phyloP scores from a whole-genome alignment of 495 filamentous ascomycete species.

The Neurospora tetraspora region DNA sequence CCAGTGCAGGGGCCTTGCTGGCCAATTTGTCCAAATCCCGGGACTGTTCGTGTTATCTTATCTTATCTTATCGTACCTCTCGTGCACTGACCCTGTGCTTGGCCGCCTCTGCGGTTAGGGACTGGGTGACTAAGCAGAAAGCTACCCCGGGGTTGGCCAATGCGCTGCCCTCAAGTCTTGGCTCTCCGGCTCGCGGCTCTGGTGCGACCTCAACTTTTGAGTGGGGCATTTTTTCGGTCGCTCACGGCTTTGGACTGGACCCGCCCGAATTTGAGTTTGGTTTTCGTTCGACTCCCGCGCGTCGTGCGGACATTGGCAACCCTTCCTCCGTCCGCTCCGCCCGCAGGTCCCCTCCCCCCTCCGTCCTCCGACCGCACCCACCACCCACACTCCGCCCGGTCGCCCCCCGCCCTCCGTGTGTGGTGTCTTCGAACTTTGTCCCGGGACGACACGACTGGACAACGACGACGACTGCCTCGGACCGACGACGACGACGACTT shows the following conservation, averaged over 20 bases:
- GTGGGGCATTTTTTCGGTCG: neutral
- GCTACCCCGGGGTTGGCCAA: neutral
- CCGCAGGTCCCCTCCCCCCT: neutral
- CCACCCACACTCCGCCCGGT: neutral
- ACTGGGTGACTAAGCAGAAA: neutral
- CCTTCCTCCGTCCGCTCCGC: neutral
- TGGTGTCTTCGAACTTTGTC: neutral
- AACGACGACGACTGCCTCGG: neutral
- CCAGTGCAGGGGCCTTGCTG: constrained; percentile 9
- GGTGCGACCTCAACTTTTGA: neutral
- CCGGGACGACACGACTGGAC: neutral
- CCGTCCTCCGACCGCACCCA: neutral
- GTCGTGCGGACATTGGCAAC: neutral
- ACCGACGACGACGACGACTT: neutral
- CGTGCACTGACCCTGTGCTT: neutral
- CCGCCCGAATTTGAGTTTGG: neutral
- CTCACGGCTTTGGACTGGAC: neutral
- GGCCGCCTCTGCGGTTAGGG: neutral
- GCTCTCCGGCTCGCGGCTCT: neutral
- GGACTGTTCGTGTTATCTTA: neutral
- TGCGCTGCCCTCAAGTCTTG: neutral
- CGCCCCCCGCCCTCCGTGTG: neutral
- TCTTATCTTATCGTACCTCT: constrained; percentile 24
- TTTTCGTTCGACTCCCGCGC: neutral
- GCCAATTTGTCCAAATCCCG: constrained; percentile 6